Evolutionary conservation across 75 land plant species (phyloP).

Genomic region (Isoetes taiwanensis): DNA sequence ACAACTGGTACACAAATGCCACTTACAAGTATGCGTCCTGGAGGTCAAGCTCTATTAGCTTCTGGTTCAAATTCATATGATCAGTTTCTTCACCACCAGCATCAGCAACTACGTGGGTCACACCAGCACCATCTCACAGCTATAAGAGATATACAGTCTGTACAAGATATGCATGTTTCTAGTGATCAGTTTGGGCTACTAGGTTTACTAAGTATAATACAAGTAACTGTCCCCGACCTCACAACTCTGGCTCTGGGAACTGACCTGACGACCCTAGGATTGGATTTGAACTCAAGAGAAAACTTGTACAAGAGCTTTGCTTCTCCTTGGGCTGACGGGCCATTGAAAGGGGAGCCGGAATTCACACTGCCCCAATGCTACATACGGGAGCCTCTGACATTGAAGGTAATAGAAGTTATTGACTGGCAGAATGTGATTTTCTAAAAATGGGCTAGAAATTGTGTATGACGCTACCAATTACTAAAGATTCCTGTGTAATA

Average conservation of each 20-base stretch:
- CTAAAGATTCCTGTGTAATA: no score
- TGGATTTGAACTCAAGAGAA: conserved; percentile 71
- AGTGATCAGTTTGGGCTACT: conserved; percentile 65
- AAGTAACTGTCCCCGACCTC: conserved; percentile 60
- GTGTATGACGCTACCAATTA: no score
- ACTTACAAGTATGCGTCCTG: conserved; percentile 42
- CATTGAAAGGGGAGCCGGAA: conserved; percentile 79
- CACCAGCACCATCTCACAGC: conserved; percentile 16
- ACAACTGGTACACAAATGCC: conserved; percentile 16
- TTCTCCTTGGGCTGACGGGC: conserved; percentile 88
- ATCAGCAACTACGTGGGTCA: background rate
- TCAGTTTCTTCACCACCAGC: conserved; percentile 50
- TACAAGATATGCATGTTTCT: conserved; percentile 28
- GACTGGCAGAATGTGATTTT: background rate
- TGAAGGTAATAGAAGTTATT: conserved; percentile 31
- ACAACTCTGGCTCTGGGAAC: conserved; percentile 82
- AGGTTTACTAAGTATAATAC: conserved; percentile 70
- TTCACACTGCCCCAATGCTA: conserved; percentile 64
- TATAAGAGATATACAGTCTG: conserved; percentile 21
- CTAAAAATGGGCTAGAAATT: background rate
- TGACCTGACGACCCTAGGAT: conserved; percentile 73
- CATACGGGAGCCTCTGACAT: conserved; percentile 46
- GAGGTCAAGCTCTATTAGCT: background rate
- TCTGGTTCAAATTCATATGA: conserved; percentile 62
- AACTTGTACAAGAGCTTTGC: conserved; percentile 81